Evolutionary conservation across 257 asterid genomes (phyloP), one percentile per base, ranked within the genome.

Genomic region (Ilex aquifolium): DNA sequence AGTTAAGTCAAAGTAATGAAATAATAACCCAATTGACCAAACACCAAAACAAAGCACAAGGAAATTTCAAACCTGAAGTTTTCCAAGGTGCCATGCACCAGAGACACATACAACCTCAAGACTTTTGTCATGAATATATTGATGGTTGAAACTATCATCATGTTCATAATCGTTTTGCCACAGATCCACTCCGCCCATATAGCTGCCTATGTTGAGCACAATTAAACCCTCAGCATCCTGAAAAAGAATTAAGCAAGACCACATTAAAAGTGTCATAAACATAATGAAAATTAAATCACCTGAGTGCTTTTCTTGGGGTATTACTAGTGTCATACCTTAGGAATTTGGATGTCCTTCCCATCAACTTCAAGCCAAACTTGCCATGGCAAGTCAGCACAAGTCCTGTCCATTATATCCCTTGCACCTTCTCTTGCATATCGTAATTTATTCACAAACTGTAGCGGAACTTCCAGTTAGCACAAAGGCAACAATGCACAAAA

Each of bases 61-160:
- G 61, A 64, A 66, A 32, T 44, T 66, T 50, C 60, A 64, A 59
- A 88, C 96, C 90, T 88, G 96, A 67, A 88, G 95, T 72, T 86
- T 88, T 71, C 96, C 96, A 31, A 88, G 95, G 77, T 88, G 96
- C 96, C 96, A 88, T 63, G 95, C 84, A 65, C 96, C 96, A 56
- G 92, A 74, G 63, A 88, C 88, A 53, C 90, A 82, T 36, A 86
- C 96, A 72, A 88, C 96, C 80, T 88, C 96, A 66, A 88, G 96
- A 75, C 76, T 77, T 68, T 88, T 84, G 76, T 88, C 96, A 74
- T 88, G 96, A 83, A 86, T 82, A 65, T 61, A 83, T 64, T 88
- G 96, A 71, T 82, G 87, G 67, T 74, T 72, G 75, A 85, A 88
- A 69, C 74, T 73, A 73, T 88, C 95, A 57, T 86, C 85, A 58